Evolutionary conservation across 768 basidiomycete species (phyloP).

Genomic region (Tephrocybe sp.): DNA sequence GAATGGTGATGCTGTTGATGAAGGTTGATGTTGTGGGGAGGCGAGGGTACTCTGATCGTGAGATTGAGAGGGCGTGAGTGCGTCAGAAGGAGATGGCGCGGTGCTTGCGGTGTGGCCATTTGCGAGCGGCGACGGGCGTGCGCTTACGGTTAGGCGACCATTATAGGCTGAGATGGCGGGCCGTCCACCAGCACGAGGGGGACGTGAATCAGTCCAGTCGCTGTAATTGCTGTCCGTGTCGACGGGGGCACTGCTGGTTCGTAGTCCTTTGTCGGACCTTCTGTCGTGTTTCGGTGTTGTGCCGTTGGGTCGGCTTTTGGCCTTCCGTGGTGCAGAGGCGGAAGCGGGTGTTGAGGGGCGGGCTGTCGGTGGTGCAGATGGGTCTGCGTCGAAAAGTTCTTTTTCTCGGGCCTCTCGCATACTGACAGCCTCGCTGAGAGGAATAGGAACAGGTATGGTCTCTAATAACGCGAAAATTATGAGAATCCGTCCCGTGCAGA

Average conservation of each 20-base stretch:
- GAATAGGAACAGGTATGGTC: slow-evolving; percentile 61
- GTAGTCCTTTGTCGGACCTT: slow-evolving; percentile 6
- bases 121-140: slow-evolving; percentile 21
- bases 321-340: slow-evolving; percentile 18
- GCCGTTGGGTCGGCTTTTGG: slow-evolving; percentile 32
- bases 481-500: not conserved
- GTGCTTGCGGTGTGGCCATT: slow-evolving; percentile 23
- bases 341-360: slow-evolving; percentile 22
- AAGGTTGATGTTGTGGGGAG: slow-evolving; percentile 16
- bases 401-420: slow-evolving; percentile 51
- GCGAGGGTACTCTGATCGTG: slow-evolving; percentile 17
- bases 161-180: slow-evolving; percentile 17
- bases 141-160: slow-evolving; percentile 16
- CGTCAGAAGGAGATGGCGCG: slow-evolving; percentile 19
- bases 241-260: slow-evolving; percentile 2
- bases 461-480: slow-evolving; percentile 36
- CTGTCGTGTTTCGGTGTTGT: slow-evolving; percentile 11
- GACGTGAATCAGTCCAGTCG: slow-evolving; percentile 18
- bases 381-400: slow-evolving; percentile 57
- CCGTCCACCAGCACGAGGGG: slow-evolving; percentile 6
- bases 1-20: slow-evolving; percentile 16
- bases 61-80: slow-evolving; percentile 20
- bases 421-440: slow-evolving; percentile 58
- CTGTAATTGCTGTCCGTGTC: slow-evolving; percentile 8
- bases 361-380: slow-evolving; percentile 31